Percentiles rank a stretch among this genome's conserved stretches.
Conservation (phyloP, 371 early-diverging fungal genomes). For the Circinella minor region DNA sequence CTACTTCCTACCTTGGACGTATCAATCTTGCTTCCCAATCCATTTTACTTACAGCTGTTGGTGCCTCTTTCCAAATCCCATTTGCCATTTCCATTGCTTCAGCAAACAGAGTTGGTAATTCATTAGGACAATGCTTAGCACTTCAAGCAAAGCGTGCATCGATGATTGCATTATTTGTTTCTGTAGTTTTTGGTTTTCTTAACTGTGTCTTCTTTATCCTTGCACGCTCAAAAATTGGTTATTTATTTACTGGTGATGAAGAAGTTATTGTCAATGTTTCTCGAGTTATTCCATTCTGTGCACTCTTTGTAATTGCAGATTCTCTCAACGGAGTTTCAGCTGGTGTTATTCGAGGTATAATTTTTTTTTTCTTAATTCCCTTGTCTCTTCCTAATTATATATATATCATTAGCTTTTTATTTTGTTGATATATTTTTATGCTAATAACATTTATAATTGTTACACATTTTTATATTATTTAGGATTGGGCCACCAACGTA, state of each 20-base stretch:
- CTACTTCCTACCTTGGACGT: constrained; percentile 78
- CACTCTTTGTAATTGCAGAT: constrained; percentile 78
- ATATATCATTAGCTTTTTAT: too few relatives aligned
- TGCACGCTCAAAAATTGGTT: constrained; percentile 57
- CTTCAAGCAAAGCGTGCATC: constrained; percentile 48
- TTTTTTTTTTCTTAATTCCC: too few relatives aligned
- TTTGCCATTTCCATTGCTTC: constrained; percentile 72
- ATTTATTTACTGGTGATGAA: constrained; percentile 70
- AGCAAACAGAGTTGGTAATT: constrained; percentile 77
- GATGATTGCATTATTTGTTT: constrained; percentile 50
- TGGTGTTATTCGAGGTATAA: constrained; percentile 66
- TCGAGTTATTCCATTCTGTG: constrained; percentile 74
- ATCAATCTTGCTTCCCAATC: constrained; percentile 76
- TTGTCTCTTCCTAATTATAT: too few relatives aligned
- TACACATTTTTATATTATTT: neutral
- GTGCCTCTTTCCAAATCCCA: constrained; percentile 73
- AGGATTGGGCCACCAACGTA: constrained; percentile 70
- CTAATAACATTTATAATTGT: too few relatives aligned
- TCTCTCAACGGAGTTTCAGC: constrained; percentile 70
- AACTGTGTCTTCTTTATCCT: constrained; percentile 44
- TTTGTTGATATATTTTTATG: too few relatives aligned
- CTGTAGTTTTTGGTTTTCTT: constrained; percentile 44
- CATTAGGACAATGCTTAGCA: constrained; percentile 51
- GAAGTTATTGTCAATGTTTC: constrained; percentile 73
- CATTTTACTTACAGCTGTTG: constrained; percentile 71